Evolutionary conservation across 2,329 filamentous ascomycete species (phyloP).

Genomic region (Colletotrichum simmondsii): DNA sequence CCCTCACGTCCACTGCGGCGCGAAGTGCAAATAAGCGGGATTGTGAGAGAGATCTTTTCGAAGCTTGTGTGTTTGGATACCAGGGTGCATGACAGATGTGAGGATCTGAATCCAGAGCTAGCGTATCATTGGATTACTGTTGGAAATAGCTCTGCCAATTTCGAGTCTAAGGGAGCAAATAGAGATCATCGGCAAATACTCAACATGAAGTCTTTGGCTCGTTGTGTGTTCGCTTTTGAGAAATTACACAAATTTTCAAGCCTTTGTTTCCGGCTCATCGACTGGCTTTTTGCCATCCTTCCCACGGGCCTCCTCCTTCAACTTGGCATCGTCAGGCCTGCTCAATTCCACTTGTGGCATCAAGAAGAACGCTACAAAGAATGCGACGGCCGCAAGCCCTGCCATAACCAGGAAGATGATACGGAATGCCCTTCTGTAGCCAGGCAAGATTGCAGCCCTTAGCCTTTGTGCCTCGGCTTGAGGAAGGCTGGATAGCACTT

Average conservation of each 20-base stretch:
- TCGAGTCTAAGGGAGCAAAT: no score
- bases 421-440: constrained; percentile 49
- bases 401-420: constrained; percentile 52
- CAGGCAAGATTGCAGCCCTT: constrained; percentile 46
- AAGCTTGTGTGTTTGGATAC: no score
- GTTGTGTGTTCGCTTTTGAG: neutral
- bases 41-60: no score
- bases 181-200: no score
- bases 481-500: constrained; percentile 43
- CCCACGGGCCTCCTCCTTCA: constrained; percentile 48
- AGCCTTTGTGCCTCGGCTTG: constrained; percentile 42
- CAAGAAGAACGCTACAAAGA: constrained; percentile 49
- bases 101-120: no score
- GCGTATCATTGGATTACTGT: no score
- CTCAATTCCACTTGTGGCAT: constrained; percentile 52
- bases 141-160: no score
- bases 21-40: neutral
- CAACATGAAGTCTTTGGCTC: neutral
- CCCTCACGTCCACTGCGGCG: neutral
- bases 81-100: no score
- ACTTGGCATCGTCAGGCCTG: constrained; percentile 48
- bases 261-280: neutral
- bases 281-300: constrained; percentile 1
- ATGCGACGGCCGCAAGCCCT: constrained; percentile 46
- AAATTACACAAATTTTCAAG: no score